Evolutionary conservation across 768 basidiomycete genomes (phyloP).

Genomic region (Leccinum fibrillosum): DNA sequence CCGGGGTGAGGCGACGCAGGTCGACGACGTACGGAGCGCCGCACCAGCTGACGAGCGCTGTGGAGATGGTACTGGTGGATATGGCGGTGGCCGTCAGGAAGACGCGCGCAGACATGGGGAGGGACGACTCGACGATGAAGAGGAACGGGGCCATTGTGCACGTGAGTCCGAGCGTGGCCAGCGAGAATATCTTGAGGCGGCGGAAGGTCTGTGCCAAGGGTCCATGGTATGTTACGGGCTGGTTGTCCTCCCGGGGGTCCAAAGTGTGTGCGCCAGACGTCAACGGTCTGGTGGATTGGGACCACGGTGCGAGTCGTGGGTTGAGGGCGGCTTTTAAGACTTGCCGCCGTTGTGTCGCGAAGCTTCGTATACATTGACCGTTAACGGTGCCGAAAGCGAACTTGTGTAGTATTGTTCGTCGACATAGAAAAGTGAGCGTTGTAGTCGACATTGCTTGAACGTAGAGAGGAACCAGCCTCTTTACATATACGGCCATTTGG

Average conservation of each 20-base stretch:
- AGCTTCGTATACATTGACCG: conserved; percentile 1
- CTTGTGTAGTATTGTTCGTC: conserved; percentile 8
- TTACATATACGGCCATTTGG: background rate
- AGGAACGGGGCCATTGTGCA: conserved; percentile 73
- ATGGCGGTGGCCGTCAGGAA: conserved; percentile 69
- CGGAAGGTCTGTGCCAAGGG: conserved; percentile 69
- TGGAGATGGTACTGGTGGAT: conserved; percentile 69
- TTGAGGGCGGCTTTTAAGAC: background rate
- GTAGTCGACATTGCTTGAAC: conserved; percentile 6
- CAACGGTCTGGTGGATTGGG: conserved; percentile 13
- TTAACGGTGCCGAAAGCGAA: background rate
- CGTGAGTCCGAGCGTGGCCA: conserved; percentile 72
- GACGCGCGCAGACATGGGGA: conserved; percentile 66
- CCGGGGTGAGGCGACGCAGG: conserved; percentile 50
- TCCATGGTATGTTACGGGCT: conserved; percentile 54
- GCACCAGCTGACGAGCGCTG: conserved; percentile 67
- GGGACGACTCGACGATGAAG: conserved; percentile 73
- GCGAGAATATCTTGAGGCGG: conserved; percentile 77
- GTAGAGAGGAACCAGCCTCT: background rate
- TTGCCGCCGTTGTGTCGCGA: background rate
- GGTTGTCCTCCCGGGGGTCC: conserved; percentile 3
- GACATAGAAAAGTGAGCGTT: conserved; percentile 15
- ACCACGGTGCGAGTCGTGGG: background rate
- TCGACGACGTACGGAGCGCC: conserved; percentile 71
- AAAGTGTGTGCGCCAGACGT: background rate